Evolutionary conservation across 1,284 basidiomycete genomes (phyloP).

Genomic region (Rugosomyces carneus): DNA sequence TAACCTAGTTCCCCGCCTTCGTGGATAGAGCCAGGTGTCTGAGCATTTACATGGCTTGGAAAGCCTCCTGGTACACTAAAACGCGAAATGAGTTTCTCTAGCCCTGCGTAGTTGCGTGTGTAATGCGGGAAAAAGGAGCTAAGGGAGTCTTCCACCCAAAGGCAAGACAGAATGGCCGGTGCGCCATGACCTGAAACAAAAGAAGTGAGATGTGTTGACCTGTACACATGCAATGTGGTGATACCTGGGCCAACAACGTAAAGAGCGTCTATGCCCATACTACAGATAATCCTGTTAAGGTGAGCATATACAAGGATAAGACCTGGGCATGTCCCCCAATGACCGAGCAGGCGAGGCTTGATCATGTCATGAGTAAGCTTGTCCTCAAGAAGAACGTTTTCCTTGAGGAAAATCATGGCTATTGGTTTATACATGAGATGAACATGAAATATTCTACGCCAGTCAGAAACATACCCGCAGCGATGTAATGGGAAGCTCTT

Average conservation of each 20-base stretch:
- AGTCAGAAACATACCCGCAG: slow-evolving; percentile 45
- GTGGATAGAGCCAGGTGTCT: slow-evolving; percentile 83
- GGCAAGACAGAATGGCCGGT: slow-evolving; percentile 72
- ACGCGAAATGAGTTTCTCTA: slow-evolving; percentile 58
- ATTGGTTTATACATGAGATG: slow-evolving; percentile 5
- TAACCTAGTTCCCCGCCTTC: slow-evolving; percentile 92
- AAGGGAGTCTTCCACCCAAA: slow-evolving; percentile 81
- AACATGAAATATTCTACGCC: background rate
- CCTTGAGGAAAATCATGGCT: slow-evolving; percentile 80
- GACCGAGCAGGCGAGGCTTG: slow-evolving; percentile 74
- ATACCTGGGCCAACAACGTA: slow-evolving; percentile 69
- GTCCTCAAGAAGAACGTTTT: slow-evolving; percentile 64
- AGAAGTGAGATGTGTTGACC: background rate
- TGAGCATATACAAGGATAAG: slow-evolving; percentile 78
- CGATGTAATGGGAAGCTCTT: slow-evolving; percentile 58
- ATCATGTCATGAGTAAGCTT: slow-evolving; percentile 60
- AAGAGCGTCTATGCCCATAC: slow-evolving; percentile 52
- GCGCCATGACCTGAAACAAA: slow-evolving; percentile 61
- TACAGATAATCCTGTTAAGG: slow-evolving; percentile 68
- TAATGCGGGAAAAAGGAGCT: slow-evolving; percentile 69
- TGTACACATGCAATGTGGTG: background rate
- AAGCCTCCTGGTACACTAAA: slow-evolving; percentile 67
- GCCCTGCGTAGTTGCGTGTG: slow-evolving; percentile 54
- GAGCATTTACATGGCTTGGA: slow-evolving; percentile 69
- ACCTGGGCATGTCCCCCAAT: slow-evolving; percentile 77